Base-by-base conservation (phyloP, 1,284 basidiomycete genomes). In the Trichosporon inkin region DNA sequence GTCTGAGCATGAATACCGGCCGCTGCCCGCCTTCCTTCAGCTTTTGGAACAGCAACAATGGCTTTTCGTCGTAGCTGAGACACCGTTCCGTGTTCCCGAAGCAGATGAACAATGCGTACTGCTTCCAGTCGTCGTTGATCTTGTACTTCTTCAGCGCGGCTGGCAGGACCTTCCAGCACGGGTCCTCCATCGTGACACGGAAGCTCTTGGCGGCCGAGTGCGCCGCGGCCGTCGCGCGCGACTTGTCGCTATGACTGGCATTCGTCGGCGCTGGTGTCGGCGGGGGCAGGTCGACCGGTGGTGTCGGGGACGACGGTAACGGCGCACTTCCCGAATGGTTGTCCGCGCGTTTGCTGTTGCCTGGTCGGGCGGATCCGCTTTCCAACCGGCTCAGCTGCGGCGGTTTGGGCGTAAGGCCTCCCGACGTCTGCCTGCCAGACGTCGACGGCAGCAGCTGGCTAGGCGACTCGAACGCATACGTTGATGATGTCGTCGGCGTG, bases 101-200 rank as follows among this genome's bases (percentile, higher is more conserved):
- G 72, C 94, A 98, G 67, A 99, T 98, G 79, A 99, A 99, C 85
- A 99, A 88, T 22, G 95, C 96, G 80, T 99, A 99, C 71, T 92
- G 89, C 81, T 92, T 88, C 94, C 95, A 99, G 76, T 93, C 94
- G 69, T 99, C 96, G 73, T 94, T 94, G 79, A 99, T 98, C 75
- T 92, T 92, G 80, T 99, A 99, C 79, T 98, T 98, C 80, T 97
- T 97, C 66, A 99, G 81, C 16, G 96, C 96, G 0, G 95, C 94
- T 0, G 96, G 95, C 16, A 99, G 81, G 16, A 99, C 95, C 73
- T 96, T 97, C 88, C 90, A 95, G 58, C 94, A 96, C 0, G 96
- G 95, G 77, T 99, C 96, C 63, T 99, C 95, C 63, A 99, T 78
- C 64, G 90, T 83, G 24, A 84, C 83, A 20, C 79, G 74, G 72